These are phyloP conservation scores for Colletotrichum tropicicola DNA, from an alignment of 2,329 filamentous ascomycete species.

Conservation along the genomic window DNA sequence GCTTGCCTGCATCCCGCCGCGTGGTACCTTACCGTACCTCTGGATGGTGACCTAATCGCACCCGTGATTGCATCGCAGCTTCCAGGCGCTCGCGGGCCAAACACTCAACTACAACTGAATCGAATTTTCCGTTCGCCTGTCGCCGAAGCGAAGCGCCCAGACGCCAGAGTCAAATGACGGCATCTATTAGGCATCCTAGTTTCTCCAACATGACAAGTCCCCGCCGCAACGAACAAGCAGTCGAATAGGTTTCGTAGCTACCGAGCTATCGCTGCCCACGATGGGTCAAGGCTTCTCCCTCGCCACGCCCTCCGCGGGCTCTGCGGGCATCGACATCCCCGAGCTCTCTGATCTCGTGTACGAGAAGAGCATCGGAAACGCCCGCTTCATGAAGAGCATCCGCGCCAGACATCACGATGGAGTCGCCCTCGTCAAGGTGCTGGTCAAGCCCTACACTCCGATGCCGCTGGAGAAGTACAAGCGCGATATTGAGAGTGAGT, in stretches of 20 bases:
- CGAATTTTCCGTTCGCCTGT: no score
- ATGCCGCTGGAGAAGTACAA: conserved; percentile 85
- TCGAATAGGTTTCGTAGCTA: conserved; percentile 20
- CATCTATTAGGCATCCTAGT: neutral
- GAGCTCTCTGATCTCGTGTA: conserved; percentile 92
- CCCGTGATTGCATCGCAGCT: conserved; percentile 20
- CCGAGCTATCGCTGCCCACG: conserved; percentile 32
- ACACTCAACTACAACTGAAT: neutral
- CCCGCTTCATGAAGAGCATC: conserved; percentile 96
- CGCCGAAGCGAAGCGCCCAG: no score
- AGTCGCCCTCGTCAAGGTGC: conserved; percentile 91
- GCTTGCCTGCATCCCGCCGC: neutral
- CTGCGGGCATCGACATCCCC: conserved; percentile 91
- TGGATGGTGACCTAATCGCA: conserved; percentile 27
- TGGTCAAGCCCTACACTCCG: conserved; percentile 88
- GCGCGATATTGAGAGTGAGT: conserved; percentile 74
- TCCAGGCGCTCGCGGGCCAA: neutral
- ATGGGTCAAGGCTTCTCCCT: conserved; percentile 99
- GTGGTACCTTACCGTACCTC: neutral
- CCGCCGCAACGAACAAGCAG: conserved; percentile 8
- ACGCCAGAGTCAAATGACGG: neutral
- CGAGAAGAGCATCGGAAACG: conserved; percentile 90
- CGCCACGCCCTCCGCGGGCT: conserved; percentile 88
- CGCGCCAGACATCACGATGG: conserved; percentile 90
- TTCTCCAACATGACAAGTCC: conserved; percentile 21